phyloP scores from a whole-genome alignment of 140 eudicot genomes.

The Senecio squalidus region DNA sequence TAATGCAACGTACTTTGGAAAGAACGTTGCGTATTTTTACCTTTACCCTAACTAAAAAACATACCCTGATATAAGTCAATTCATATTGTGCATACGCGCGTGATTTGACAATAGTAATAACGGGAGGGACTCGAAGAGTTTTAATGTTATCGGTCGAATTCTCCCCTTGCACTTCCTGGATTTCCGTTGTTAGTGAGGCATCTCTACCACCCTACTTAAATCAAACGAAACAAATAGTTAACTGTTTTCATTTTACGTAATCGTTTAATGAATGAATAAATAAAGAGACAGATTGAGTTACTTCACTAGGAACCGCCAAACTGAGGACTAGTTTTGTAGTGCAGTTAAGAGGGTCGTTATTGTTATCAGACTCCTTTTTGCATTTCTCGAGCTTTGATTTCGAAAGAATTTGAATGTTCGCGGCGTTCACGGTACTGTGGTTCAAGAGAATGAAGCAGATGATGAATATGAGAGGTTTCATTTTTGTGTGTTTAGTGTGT shows the following conservation, averaged over 20 bases:
- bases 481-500: background rate
- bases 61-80: conserved; percentile 62
- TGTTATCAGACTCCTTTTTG: conserved; percentile 42
- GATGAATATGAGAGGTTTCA: conserved; percentile 17
- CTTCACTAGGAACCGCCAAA: conserved; percentile 84
- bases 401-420: conserved; percentile 54
- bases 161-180: conserved; percentile 77
- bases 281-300: background rate
- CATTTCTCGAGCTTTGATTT: conserved; percentile 80
- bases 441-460: conserved; percentile 15
- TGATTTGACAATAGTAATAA: conserved; percentile 64
- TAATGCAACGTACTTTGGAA: too few species aligned
- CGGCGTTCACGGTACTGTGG: background rate
- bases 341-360: conserved; percentile 51
- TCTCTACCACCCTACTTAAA: conserved; percentile 62
- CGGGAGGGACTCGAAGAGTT: conserved; percentile 70
- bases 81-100: conserved; percentile 63
- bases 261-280: background rate
- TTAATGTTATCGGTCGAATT: conserved; percentile 48
- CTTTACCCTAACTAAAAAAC: background rate
- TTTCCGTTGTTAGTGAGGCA: conserved; percentile 69
- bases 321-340: conserved; percentile 55
- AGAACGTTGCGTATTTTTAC: too few species aligned
- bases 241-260: background rate
- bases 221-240: background rate